Base-by-base conservation (phyloP, 768 basidiomycete genomes). In the Hemileccinum impolitum region DNA sequence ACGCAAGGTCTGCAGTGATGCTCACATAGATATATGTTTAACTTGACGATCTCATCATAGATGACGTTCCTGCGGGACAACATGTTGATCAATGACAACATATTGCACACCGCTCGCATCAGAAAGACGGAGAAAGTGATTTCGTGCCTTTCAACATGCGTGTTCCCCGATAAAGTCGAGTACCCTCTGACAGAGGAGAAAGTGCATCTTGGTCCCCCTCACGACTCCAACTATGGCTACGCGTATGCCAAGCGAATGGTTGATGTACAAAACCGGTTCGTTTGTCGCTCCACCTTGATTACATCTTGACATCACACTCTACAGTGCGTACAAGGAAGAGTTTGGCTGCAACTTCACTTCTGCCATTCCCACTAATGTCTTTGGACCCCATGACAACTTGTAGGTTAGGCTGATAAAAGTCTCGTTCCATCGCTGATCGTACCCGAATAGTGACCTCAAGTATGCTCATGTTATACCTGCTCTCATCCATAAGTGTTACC, bases 311-410 rank as follows among this genome's bases (percentile, higher is more conserved):
- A 23, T 37, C 2, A 0, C 6, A 0, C 6, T 38, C 15, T 23
- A 23, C 50, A 94, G 94, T 54, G 94, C 94, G 0, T 98, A 97
- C 77, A 87, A 94, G 71, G 92, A 95, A 57, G 87, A 97, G 67
- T 95, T 86, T 59, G 94, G 94, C 17, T 84, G 84, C 72, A 92
- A 91, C 69, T 97, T 96, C 64, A 96, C 94, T 4, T 91, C 92
- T 36, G 93, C 94, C 13, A 98, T 98, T 62, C 94, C 95, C 1
- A 97, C 95, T 11, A 96, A 94, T 65, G 84, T 97, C n/a, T 97
- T 97, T 63, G 94, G 94, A 13, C 90, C 90, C 5, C 68, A 91
- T 61, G 94, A 96, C 70, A 97, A 97, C 73, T 98, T 89, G 90
- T 88, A 54, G 48, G 77, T 64, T 19, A 15, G 15, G 19, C 30